phyloP scores from a whole-genome alignment of 768 basidiomycete species.

The Suillus subaureus region DNA sequence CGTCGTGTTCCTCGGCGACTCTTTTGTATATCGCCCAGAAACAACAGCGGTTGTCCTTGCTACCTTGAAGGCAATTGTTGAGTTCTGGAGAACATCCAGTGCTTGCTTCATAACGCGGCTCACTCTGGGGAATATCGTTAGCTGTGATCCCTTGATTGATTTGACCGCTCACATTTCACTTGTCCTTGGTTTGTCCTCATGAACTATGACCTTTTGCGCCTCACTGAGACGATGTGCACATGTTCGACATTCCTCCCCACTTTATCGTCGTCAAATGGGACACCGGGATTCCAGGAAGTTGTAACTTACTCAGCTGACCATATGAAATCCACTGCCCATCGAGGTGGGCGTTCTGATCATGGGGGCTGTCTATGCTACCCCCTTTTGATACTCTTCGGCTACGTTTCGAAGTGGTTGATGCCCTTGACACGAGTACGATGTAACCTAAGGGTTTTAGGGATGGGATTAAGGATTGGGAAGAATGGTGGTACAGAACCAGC shows the following conservation, averaged over 20 bases:
- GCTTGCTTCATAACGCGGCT: background rate
- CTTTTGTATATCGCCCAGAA: too few relatives aligned
- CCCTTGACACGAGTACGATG: too few relatives aligned
- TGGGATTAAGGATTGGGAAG: too few relatives aligned
- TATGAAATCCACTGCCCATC: background rate
- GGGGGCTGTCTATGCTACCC: background rate
- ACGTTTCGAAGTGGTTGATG: too few relatives aligned
- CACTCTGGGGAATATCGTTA: background rate
- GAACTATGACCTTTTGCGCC: too few relatives aligned
- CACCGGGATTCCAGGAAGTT: background rate
- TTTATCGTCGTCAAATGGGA: background rate
- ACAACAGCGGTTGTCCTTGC: background rate
- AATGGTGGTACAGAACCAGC: too few relatives aligned
- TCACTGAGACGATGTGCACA: too few relatives aligned
- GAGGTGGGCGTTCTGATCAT: background rate
- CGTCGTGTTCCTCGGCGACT: too few relatives aligned
- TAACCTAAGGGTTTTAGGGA: too few relatives aligned
- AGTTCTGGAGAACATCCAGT: background rate
- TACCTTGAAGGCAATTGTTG: background rate
- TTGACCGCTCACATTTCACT: background rate
- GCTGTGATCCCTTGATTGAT: background rate
- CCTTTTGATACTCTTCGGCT: too few relatives aligned
- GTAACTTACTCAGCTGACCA: background rate
- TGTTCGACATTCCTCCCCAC: too few relatives aligned
- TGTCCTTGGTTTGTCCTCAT: background rate